Evolutionary conservation across 2,329 filamentous ascomycete genomes (phyloP).

Genomic region (Cytospora chrysosperma): DNA sequence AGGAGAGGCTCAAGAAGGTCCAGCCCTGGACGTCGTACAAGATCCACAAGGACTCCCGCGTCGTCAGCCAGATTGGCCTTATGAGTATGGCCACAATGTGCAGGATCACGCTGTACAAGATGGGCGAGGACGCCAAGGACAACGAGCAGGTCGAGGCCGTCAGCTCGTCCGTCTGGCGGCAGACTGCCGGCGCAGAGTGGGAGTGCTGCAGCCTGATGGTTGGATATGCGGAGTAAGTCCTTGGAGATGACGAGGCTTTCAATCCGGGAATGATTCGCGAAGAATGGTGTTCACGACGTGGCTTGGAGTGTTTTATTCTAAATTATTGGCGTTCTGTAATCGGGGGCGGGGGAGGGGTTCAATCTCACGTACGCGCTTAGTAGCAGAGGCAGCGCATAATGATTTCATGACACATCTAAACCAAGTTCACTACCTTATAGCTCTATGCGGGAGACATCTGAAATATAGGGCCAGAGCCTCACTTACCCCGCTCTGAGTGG

Average conservation of each 20-base stretch:
- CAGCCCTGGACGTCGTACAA: conserved; percentile 33
- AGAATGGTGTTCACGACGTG: neutral
- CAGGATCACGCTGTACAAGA: conserved; percentile 33
- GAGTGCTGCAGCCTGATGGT: conserved; percentile 28
- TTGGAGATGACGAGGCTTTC: neutral
- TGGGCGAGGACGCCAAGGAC: conserved; percentile 28
- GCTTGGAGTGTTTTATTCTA: neutral
- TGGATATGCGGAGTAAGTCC: conserved; percentile 21
- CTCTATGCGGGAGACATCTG: neutral
- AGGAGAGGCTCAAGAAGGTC: conserved; percentile 32
- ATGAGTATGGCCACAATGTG: conserved; percentile 39
- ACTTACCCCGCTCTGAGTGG: no score
- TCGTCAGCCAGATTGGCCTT: conserved; percentile 39
- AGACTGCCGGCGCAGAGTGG: conserved; percentile 40
- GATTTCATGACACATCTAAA: neutral
- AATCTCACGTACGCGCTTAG: neutral
- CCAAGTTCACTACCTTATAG: neutral
- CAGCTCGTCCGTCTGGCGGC: conserved; percentile 35
- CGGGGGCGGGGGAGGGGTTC: neutral
- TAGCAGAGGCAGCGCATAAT: neutral
- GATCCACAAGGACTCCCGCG: conserved; percentile 33
- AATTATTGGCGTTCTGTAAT: neutral
- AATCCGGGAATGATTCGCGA: no score
- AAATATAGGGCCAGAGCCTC: no score
- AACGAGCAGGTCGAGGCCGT: conserved; percentile 33